Base-by-base conservation (phyloP, 2,329 filamentous ascomycete species). In the Pseudogymnoascus sp. region DNA sequence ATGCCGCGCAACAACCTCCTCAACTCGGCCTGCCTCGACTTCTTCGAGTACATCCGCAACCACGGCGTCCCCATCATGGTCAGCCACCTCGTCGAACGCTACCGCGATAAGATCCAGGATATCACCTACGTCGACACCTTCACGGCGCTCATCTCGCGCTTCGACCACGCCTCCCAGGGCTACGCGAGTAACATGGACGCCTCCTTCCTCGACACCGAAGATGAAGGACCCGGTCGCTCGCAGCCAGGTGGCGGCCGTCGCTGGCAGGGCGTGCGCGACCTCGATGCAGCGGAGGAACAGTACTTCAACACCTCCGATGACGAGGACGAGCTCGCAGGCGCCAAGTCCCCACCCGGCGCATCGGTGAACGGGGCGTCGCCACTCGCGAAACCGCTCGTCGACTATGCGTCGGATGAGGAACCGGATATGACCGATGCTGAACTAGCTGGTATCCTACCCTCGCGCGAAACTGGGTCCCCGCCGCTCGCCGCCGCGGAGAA, bases 401-500 rank as follows among this genome's bases (percentile, higher is more conserved):
- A 96, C 73, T 99, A 99, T 72, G 85, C 88, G 0, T 95, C 95
- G 38, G 92, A 97, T 68, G 93, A 97, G 64, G 91, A 94, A n/a
- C 85, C 83, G 11, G 86, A 88, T 74, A 86, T 87, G 70, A 66
- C 63, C 10, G 56, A 67, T 65, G 66, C 65, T 28, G 14, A 70
- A 71, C 23, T 50, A 11, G 44, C 44, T 5, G 44, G 44, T 1
- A 28, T 50, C 23, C 16, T 38, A 6, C 33, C 37, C 61, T 71
- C 75, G 10, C 72, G 73, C 25, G 70, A 67, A 11, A 66, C 74
- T 62, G 75, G 73, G 37, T 72, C 75, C 42, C 72, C 70, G 59
- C 71, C 59, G 73, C 69, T n/a, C 72, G 73, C 28, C 7, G 28
- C 28, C 5, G 1, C 6, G 28, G 44, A 50, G 44, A 50, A 50